Evolutionary conservation across 441 rosid genomes (phyloP).

Genomic region (Adansonia madagascariensis): DNA sequence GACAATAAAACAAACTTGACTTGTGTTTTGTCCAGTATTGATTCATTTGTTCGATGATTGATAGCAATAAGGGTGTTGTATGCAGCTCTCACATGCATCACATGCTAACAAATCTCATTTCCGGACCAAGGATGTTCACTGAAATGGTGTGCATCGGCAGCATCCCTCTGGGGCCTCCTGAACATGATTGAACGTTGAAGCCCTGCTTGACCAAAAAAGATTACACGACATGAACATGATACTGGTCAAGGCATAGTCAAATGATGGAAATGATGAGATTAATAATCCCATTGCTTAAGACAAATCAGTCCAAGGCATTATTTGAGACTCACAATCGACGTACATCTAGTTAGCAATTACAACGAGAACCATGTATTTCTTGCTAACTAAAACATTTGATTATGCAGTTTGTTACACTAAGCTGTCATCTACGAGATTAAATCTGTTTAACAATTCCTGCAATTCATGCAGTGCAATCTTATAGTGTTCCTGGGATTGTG

Average conservation of each 20-base stretch:
- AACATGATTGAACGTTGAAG: too few relatives aligned
- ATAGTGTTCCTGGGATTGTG: slow-evolving; percentile 40
- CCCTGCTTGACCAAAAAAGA: too few relatives aligned
- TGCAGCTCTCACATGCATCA: slow-evolving; percentile 19
- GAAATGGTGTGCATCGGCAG: background rate
- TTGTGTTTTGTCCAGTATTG: slow-evolving; percentile 8
- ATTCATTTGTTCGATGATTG: background rate
- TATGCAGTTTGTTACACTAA: slow-evolving; percentile 28
- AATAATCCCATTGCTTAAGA: background rate
- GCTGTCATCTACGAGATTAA: slow-evolving; percentile 40
- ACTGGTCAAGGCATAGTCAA: background rate
- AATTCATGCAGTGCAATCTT: slow-evolving; percentile 49
- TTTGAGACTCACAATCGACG: background rate
- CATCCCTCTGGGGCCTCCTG: too few relatives aligned
- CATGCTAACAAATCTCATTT: background rate
- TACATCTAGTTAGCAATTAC: background rate
- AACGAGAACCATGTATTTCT: background rate
- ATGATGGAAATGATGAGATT: background rate
- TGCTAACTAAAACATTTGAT: background rate
- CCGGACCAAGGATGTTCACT: background rate
- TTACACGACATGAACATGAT: background rate
- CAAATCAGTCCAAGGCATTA: background rate
- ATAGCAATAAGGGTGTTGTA: background rate
- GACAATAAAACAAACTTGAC: slow-evolving; percentile 10
- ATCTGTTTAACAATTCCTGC: slow-evolving; percentile 44